A percentile compares a stretch with the other conserved stretches of the same genome.
These are phyloP conservation scores for Alternaria metachromatica DNA, from an alignment of 2,329 filamentous ascomycete species.

Conservation along the genomic window DNA sequence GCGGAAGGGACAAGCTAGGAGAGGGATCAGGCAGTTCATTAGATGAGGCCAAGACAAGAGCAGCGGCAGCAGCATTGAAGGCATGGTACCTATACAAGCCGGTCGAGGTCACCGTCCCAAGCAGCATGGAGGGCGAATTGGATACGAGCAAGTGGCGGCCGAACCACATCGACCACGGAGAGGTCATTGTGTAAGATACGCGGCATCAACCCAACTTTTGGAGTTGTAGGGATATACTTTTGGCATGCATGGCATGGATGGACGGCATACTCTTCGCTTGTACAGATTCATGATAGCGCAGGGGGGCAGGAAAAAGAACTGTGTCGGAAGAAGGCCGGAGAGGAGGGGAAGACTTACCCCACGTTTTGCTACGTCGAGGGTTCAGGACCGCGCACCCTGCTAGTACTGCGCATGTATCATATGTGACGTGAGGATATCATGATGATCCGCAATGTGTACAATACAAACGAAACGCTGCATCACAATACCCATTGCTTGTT, in stretches of 20 bases:
- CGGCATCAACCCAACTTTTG: constrained; percentile 22
- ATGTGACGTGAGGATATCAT: constrained; percentile 24
- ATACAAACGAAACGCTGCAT: constrained; percentile 17
- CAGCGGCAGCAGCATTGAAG: constrained; percentile 85
- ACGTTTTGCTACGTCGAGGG: not conserved
- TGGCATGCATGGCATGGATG: constrained; percentile 18
- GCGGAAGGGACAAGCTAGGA: constrained; percentile 86
- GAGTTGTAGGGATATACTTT: constrained; percentile 16
- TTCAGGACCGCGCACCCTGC: constrained; percentile 1
- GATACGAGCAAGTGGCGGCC: constrained; percentile 57
- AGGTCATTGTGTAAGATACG: constrained; percentile 56
- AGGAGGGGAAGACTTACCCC: constrained; percentile 3
- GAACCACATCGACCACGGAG: constrained; percentile 64
- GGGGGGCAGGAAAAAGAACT: not conserved
- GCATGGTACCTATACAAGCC: constrained; percentile 97
- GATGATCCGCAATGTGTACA: constrained; percentile 17
- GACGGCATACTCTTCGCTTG: constrained; percentile 22
- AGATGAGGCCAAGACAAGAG: constrained; percentile 77
- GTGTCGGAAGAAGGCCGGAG: not conserved
- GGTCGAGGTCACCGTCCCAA: constrained; percentile 59
- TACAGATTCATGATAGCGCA: constrained; percentile 15
- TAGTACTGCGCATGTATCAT: constrained; percentile 23
- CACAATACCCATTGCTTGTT: not conserved
- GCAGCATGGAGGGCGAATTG: constrained; percentile 51
- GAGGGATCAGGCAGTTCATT: constrained; percentile 85